Base-by-base conservation (phyloP, 2,329 filamentous ascomycete species). In the Ophiosphaerella herpotricha region DNA sequence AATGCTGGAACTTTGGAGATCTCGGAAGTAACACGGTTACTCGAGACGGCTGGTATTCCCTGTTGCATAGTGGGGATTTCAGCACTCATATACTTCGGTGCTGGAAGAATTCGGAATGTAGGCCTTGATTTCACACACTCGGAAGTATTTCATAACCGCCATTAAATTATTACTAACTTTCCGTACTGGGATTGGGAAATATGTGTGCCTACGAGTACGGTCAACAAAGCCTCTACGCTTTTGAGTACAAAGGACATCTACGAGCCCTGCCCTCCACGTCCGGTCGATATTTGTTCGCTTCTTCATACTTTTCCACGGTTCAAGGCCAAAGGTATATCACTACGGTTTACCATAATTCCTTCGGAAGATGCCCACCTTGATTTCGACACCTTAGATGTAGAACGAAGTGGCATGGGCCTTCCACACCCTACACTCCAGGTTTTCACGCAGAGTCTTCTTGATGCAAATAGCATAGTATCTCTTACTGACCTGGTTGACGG, bases 1-100 rank as follows among this genome's bases (percentile, higher is more conserved):
- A 32, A 32, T 18, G n/a, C 18, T n/a, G 40, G 40, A 5, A 43
- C 40, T 18, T 21, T 43, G n/a, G 40, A 43, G 40, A 35, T 43
- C 13, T n/a, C 36, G 3, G 40, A 35, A 43, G 40, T 35, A 12
- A 43, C 29, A 43, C 29, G 13, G 40, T 35, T 43, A 43, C n/a
- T 35, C 18, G 29, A 43, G 18, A n/a, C 29, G 35, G 40, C 40
- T 43, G 29, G 12, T 16, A 43, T 43, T 35, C 8, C 40, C 14
- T 43, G 40, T 23, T 43, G 40, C 35, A 7, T 43, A 16, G 40
- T 43, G 8, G 29, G 40, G 7, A 43, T 43, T 11, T 34, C 29
- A 13, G 40, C 40, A 24, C 40, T 43, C n/a, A 43, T 43, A 7
- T 43, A 43, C 29, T 43, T 21, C 40, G 40, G 40, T 32, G 40